A percentile compares a stretch with the other conserved stretches of the same genome.
phyloP scores from a whole-genome alignment of 139 green algal genomes.

The Closterium sp. region DNA sequence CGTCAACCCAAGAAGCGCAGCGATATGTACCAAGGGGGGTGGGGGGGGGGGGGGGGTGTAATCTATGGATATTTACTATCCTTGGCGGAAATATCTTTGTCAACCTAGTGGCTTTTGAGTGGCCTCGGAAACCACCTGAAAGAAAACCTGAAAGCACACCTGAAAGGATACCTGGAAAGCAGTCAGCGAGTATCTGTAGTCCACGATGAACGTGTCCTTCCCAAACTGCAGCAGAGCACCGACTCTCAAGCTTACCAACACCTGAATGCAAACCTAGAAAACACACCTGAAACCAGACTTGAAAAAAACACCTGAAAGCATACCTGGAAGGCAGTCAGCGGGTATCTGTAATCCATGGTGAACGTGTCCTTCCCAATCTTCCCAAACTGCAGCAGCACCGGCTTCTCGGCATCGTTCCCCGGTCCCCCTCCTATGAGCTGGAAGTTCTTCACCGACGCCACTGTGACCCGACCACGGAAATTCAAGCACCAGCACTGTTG shows the following conservation, averaged over 20 bases:
- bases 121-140: too few relatives aligned
- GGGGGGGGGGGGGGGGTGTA: too few relatives aligned
- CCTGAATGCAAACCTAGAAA: background rate
- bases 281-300: background rate
- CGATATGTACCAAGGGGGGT: too few relatives aligned
- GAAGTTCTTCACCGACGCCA: slow-evolving; percentile 99
- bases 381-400: slow-evolving; percentile 88
- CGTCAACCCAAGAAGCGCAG: too few relatives aligned
- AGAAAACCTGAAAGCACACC: too few relatives aligned
- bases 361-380: slow-evolving; percentile 85
- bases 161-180: background rate
- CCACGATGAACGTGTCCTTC: background rate
- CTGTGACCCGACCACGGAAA: slow-evolving; percentile 94
- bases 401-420: slow-evolving; percentile 48
- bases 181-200: background rate
- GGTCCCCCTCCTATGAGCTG: slow-evolving; percentile 66
- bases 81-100: slow-evolving; percentile 85
- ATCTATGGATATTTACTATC: slow-evolving; percentile 83
- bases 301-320: background rate
- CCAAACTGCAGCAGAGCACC: background rate
- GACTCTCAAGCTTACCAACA: too few relatives aligned
- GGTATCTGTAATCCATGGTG: slow-evolving; percentile 91
- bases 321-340: slow-evolving; percentile 50
- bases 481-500: slow-evolving; percentile 59
- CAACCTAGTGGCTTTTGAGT: too few relatives aligned